These are phyloP conservation scores for Aegle marmelos DNA, from an alignment of 345 rosid genomes.

Conservation along the genomic window DNA sequence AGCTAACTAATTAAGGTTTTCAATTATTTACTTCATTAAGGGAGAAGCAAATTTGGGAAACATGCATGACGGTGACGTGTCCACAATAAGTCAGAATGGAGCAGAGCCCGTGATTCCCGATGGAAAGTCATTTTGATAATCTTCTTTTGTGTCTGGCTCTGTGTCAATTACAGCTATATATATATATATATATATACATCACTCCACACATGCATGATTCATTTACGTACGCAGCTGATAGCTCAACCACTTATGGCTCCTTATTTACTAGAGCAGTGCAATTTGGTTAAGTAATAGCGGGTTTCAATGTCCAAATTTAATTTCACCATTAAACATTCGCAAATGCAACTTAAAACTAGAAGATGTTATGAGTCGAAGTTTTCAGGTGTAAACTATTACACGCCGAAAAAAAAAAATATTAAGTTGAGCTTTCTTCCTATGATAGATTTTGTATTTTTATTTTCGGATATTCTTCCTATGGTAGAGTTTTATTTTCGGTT, in stretches of 20 bases:
- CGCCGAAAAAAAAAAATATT: no score
- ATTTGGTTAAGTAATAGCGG: background rate
- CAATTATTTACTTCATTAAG: background rate
- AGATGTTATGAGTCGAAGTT: no score
- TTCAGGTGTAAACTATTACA: no score
- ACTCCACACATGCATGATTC: constrained; percentile 15
- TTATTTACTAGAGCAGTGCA: background rate
- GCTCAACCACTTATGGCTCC: background rate
- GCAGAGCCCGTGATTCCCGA: constrained; percentile 39
- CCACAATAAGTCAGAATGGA: background rate
- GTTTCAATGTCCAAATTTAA: background rate
- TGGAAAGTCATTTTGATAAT: constrained; percentile 24
- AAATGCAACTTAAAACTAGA: background rate
- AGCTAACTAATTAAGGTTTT: background rate
- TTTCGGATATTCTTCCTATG: no score
- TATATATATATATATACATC: constrained; percentile 7
- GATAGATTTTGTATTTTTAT: no score
- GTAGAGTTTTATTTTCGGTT: background rate
- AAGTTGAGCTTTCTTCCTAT: no score
- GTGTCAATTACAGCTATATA: constrained; percentile 20
- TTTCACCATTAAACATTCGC: background rate
- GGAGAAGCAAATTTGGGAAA: background rate
- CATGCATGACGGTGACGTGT: background rate
- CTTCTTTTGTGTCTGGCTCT: constrained; percentile 19
- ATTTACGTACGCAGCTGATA: background rate